Evolutionary conservation across 257 asterid genomes (phyloP).

Genomic region (Scutellaria baicalensis): DNA sequence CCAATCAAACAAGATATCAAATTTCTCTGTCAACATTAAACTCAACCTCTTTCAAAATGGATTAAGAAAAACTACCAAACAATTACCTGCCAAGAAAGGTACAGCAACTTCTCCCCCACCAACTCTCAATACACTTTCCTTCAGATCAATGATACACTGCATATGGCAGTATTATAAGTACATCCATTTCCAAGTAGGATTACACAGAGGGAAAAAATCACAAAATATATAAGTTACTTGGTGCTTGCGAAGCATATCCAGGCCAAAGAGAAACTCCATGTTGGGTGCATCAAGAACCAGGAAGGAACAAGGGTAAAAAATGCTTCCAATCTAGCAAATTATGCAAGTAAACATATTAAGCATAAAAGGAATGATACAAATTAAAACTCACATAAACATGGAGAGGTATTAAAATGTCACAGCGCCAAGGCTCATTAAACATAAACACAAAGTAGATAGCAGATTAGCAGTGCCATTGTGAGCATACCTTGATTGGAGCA

Average conservation of each 20-base stretch:
- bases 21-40: neutral
- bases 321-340: constrained; percentile 62
- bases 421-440: neutral
- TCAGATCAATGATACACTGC: constrained; percentile 95
- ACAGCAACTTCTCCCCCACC: constrained; percentile 98
- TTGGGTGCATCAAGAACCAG: constrained; percentile 87
- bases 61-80: neutral
- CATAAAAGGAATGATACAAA: neutral
- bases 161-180: constrained; percentile 12
- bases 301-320: constrained; percentile 89
- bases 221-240: constrained; percentile 43
- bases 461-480: neutral
- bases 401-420: neutral
- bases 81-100: constrained; percentile 79
- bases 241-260: constrained; percentile 99
- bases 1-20: neutral
- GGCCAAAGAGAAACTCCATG: constrained; percentile 97
- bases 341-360: constrained; percentile 7
- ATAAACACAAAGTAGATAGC: neutral
- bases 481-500: constrained; percentile 88
- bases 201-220: constrained; percentile 2
- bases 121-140: constrained; percentile 91
- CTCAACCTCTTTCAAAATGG: neutral
- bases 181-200: constrained; percentile 3
- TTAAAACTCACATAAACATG: constrained; percentile 3